Evolutionary conservation across 2,329 filamentous ascomycete species (phyloP), one percentile per base, ranked within the genome.

Genomic region (Magnaporthales sp.): DNA sequence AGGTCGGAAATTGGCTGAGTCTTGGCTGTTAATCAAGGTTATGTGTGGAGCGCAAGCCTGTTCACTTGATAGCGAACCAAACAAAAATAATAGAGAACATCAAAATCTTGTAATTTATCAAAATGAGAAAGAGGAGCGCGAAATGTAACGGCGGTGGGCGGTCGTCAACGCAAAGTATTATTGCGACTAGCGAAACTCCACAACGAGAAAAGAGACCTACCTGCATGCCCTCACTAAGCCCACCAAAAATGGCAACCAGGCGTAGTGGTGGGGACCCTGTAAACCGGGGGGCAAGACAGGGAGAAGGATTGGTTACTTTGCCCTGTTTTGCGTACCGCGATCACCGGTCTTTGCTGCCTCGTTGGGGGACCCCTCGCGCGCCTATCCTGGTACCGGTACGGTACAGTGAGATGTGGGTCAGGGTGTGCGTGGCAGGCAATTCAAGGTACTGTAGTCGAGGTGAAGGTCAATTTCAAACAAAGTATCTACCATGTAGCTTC

Each of bases 301-400:
- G 24, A 64, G 31, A 27, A 54, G 38, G 63, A 64, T 65, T 56
- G 63, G 46, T 29, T 54, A 31, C 31, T 32, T 56, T 65, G 63
- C 63, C 63, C 63, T 65, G 63, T 65, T 65, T 65, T 65, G 63
- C 30, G 24, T 65, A 27, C 63, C 51, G 63, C 51, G 63, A 65
- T 65, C 63, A 65, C 58, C 63, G 38, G 51, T 38, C 63, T 13
- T 63, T 27, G 32, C 63, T 64, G n/a, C 32, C 63, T 38, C n/a
- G 30, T 64, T 64, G 32, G 24, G 31, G 63, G 29, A 54, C 27
- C 22, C 63, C 31, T 31, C 31, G 32, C 31, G 61, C 31, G 61
- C 32, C 30, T 30, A 32, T 30, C n/a, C 30, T 32, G 26, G 30
- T 30, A 5, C 30, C 22, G 22, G 30, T 63, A 24, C 30, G 61